Percentiles rank a stretch among this genome's conserved stretches.
Conservation (phyloP, 176 grass and related monocot species). For the Oryza meridionalis region DNA sequence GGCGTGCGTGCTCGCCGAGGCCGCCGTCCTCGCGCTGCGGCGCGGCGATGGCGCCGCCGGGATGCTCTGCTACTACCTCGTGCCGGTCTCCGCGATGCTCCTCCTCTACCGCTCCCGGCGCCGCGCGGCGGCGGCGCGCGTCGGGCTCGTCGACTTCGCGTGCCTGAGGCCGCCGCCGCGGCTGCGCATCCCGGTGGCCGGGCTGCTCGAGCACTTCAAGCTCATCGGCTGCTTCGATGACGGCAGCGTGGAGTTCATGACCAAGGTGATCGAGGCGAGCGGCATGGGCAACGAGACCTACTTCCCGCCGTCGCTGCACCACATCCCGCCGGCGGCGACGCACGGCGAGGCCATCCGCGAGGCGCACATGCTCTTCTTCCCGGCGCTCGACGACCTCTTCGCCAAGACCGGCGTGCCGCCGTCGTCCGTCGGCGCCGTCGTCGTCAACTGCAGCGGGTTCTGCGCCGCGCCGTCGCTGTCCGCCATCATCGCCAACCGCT, state of each 20-base stretch:
- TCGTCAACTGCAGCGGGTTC: slow-evolving; percentile 72
- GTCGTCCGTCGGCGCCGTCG: slow-evolving; percentile 55
- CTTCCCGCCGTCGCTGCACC: slow-evolving; percentile 61
- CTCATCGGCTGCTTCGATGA: slow-evolving; percentile 73
- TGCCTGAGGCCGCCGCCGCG: slow-evolving; percentile 61
- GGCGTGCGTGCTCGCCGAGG: slow-evolving; percentile 47
- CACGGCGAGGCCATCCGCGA: slow-evolving; percentile 53
- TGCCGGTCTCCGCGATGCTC: slow-evolving; percentile 51
- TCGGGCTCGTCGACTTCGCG: slow-evolving; percentile 65
- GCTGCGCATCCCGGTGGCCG: slow-evolving; percentile 49
- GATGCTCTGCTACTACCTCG: slow-evolving; percentile 33
- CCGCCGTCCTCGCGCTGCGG: slow-evolving; percentile 22
- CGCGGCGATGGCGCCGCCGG: background rate
- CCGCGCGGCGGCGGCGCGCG: background rate
- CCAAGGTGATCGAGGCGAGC: slow-evolving; percentile 53
- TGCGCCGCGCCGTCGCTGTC: slow-evolving; percentile 65
- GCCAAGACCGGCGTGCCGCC: slow-evolving; percentile 46
- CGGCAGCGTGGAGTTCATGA: slow-evolving; percentile 77
- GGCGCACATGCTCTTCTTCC: slow-evolving; percentile 55
- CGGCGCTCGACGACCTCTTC: slow-evolving; percentile 64
- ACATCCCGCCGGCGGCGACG: slow-evolving; percentile 53
- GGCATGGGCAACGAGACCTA: slow-evolving; percentile 89
- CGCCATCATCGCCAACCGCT: slow-evolving; percentile 46
- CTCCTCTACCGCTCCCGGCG: slow-evolving; percentile 16
- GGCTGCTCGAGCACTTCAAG: slow-evolving; percentile 54